phyloP scores from a whole-genome alignment of 441 rosid genomes.

The Mallotus repandus region DNA sequence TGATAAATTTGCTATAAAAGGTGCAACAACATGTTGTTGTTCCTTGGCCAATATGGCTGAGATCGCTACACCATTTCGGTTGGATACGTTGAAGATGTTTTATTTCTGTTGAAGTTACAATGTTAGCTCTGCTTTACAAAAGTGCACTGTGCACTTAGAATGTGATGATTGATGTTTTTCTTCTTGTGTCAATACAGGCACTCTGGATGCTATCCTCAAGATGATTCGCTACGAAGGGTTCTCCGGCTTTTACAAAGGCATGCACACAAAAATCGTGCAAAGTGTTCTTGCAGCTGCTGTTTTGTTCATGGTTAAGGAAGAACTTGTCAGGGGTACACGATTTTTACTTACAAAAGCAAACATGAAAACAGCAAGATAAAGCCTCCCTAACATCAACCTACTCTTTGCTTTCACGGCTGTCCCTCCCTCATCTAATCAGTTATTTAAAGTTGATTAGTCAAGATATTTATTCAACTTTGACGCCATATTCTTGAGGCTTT shows the following conservation, averaged over 20 bases:
- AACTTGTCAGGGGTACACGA: constrained; percentile 67
- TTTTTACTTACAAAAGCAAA: constrained; percentile 45
- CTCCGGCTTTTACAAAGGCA: constrained; percentile 84
- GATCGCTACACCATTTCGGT: background rate
- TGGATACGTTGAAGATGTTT: background rate
- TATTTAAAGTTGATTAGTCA: background rate
- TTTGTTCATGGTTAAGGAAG: constrained; percentile 89
- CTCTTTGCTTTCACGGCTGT: background rate
- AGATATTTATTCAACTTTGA: background rate
- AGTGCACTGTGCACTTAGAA: background rate
- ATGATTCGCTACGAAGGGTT: constrained; percentile 84
- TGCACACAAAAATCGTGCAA: constrained; percentile 85
- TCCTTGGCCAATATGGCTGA: background rate
- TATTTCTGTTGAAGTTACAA: background rate
- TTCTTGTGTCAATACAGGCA: constrained; percentile 42
- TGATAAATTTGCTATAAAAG: constrained; percentile 3
- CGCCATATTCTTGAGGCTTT: background rate
- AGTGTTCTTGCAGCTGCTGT: constrained; percentile 92
- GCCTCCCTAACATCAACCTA: constrained; percentile 35
- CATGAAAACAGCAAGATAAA: constrained; percentile 30
- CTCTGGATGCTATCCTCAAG: constrained; percentile 81
- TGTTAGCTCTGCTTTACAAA: background rate
- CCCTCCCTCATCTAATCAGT: background rate
- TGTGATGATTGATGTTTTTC: background rate
- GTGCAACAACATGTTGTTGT: background rate